Conservation (phyloP, 179 eudicot genomes). For the Gypsophila paniculata region DNA sequence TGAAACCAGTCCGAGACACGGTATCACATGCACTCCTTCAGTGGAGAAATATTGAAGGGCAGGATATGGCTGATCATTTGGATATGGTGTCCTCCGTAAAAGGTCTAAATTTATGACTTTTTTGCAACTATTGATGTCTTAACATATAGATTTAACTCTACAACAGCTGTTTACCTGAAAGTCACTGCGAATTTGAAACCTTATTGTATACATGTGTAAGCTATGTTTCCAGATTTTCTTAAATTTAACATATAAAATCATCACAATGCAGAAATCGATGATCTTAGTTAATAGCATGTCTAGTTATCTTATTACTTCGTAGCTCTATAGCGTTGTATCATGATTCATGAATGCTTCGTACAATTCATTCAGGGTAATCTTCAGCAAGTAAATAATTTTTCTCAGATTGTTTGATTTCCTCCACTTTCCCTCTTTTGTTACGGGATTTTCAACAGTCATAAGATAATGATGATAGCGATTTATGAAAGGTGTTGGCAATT, state of each 20-base stretch:
- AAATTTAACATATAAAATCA: neutral
- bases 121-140: neutral
- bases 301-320: neutral
- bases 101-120: slow-evolving; percentile 33
- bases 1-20: slow-evolving; percentile 90
- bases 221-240: neutral
- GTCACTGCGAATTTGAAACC: neutral
- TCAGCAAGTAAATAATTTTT: neutral
- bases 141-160: neutral
- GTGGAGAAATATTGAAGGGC: slow-evolving; percentile 65
- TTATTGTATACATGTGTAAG: neutral
- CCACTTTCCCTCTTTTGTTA: no score
- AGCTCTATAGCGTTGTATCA: neutral
- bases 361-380: neutral
- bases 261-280: neutral
- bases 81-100: slow-evolving; percentile 57
- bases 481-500: neutral
- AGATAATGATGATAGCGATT: no score
- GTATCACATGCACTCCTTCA: slow-evolving; percentile 61
- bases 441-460: no score
- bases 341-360: neutral
- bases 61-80: slow-evolving; percentile 51
- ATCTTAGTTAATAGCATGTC: neutral
- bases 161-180: neutral
- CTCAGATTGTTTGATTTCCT: no score